Base-by-base conservation (phyloP, 306 rosid species). In the Parietaria judaica region DNA sequence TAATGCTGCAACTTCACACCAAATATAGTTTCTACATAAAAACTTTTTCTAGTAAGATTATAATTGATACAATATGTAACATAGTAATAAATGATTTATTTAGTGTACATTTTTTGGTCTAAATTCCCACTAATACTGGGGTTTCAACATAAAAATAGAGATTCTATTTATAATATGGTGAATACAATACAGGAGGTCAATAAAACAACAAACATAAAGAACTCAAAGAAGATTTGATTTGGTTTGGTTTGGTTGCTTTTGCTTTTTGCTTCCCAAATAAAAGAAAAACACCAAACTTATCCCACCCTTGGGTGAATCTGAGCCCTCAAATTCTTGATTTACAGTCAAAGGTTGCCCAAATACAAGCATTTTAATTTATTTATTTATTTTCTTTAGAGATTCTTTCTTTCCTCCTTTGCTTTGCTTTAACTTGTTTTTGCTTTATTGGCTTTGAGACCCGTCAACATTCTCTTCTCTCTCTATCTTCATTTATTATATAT, bases 181-280 rank as follows among this genome's bases (percentile, higher is more conserved):
- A 41, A 41, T 5, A 59, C 31, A 41, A 41, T 5, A 59, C 31
- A 7, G 12, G 36, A 23, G 64, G 69, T 66, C 64, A 59, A 72
- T 39, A 62, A 69, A 48, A 6, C 13, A 61, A 70, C 14, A 51
- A 65, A 51, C 44, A 76, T 70, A 75, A 75, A 80, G 81, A 83
- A 74, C 14, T 70, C 64, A 59, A 70, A 63, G 78, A 72, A 80
- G 87, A 86, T 84, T 72, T 79, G 82, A 71, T 74, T 56, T 23
- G 31, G 31, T 23, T 56, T 23, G 31, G 31, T 23, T 66, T 14
- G 63, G 71, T 57, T 56, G 79, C 97, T 78, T 86, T 86, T 77
- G 64, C 84, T 81, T 82, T 86, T 70, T 76, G 90, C 66, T 78
- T 84, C 83, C 95, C 65, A 59, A 71, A 76, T 36, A 34, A 34